Evolutionary conservation across 192 early-diverging fungal species (phyloP), one percentile per base, ranked within the genome.

Genomic region (Backusella morwellensis): DNA sequence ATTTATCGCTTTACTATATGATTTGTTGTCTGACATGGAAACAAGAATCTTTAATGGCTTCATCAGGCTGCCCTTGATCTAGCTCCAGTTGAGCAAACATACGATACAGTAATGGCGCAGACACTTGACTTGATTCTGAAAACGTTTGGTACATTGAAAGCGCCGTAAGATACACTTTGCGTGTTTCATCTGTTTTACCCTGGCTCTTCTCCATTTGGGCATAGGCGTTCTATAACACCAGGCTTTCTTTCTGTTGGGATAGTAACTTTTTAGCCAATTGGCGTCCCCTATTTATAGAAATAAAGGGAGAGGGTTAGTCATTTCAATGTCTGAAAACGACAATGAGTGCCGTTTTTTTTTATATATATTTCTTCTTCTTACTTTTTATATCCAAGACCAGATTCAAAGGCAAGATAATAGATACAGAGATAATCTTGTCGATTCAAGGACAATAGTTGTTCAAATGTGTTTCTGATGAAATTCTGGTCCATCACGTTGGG

Each of bases 221-320:
- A 71, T 86, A 88, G 2, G 81, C 86, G 74, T 90, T 90, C 89
- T 86, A 88, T 40, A 90, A 72, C 4, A 79, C 52, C 0, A 90
- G 77, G 78, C 85, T 84, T 69, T 80, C 82, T 14, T 80, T 68
- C 11, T 87, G 80, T 14, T 59, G 63, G 36, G 86, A 87, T 8
- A 87, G 47, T 29, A 87, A 72, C 2, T 76, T 80, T 68, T 88
- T 87, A n/a, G 87, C 86, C 59, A 85, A 47, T 56, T 83, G 85
- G 14, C 85, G 81, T 11, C 81, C 81, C 36, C 86, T 88, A 78
- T 35, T 52, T 68, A 69, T 59, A 50, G 38, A 47, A 47, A 72
- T 9, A 50, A 15, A 21, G 6, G 35, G 35, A 7, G 35, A 17
- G 11, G n/a, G 19, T 70, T 14, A 40, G 19, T 36, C 68, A 41